Base-by-base conservation (phyloP, 345 rosid genomes). In the Cardiospermum halicacabum region DNA sequence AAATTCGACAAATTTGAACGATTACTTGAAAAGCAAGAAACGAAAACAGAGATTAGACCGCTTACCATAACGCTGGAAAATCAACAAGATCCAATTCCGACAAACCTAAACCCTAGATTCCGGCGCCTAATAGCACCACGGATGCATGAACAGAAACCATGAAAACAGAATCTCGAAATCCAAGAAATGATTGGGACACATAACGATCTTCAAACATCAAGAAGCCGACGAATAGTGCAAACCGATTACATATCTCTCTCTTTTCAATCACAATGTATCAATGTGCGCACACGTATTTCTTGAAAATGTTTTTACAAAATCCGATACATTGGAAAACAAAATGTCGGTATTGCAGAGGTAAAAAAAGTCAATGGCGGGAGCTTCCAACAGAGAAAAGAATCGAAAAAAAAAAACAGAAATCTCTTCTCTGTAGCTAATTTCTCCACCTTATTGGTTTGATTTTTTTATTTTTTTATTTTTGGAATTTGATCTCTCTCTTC, bases 31-130 rank as follows among this genome's bases (percentile, higher is more conserved):
- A 15, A 63, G 57, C 58, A 34, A 63, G 65, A 47, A 45, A 61
- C 55, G 55, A 2, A 11, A 43, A 45, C 15, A 10, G 11, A 34
- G 31, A 34, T 9, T 5, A 16, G 62, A 56, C 36, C 7, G 53
- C 37, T 0, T 18, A 79, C 86, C 86, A 82, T 82, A 60, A 24
- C 69, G 58, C 59, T 60, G 54, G 8, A 21, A 26, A 65, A 57
- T 65, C 51, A 30, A 34, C 71, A 58, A 54, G 81, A 72, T 69
- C 65, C 70, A 24, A 74, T 25, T 56, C 65, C 60, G 45, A 43
- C n/a, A 43, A 43, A 43, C 21, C 49, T 67, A 54, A 67, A 64
- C 74, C 74, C 70, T 62, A 70, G 79, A 53, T 67, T 57, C 56
- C 53, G 15, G 53, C 53, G 48, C 24, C 28, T n/a, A 40, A 3